A percentile compares a stretch with the other conserved stretches of the same genome.
Evolutionary conservation across 2,329 filamentous ascomycete genomes (phyloP).

Genomic region (Fusarium cicatricum): DNA sequence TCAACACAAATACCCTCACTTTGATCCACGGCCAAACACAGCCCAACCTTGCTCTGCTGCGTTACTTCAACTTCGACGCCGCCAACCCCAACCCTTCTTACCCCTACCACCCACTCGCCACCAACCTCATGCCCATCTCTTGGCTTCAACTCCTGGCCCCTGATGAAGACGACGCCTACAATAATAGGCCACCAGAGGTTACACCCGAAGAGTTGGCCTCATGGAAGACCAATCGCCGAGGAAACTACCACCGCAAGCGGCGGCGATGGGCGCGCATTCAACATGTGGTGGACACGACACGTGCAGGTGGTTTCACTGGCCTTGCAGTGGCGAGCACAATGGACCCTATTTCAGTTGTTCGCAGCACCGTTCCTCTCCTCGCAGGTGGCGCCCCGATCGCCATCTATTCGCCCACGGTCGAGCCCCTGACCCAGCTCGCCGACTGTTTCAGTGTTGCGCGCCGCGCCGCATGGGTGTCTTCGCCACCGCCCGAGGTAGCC

Average conservation of each 20-base stretch:
- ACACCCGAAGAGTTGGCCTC: constrained; percentile 68
- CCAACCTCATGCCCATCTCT: constrained; percentile 82
- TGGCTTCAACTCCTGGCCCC: constrained; percentile 93
- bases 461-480: constrained; percentile 75
- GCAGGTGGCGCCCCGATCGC: constrained; percentile 84
- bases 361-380: constrained; percentile 79
- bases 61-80: constrained; percentile 87
- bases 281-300: constrained; percentile 76
- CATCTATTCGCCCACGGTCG: constrained; percentile 83
- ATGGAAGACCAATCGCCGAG: constrained; percentile 84
- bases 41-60: constrained; percentile 85
- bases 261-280: constrained; percentile 79
- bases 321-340: constrained; percentile 84
- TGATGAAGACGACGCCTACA: constrained; percentile 76
- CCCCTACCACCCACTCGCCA: constrained; percentile 79
- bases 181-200: constrained; percentile 67
- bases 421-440: constrained; percentile 78
- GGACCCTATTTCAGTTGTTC: constrained; percentile 80
- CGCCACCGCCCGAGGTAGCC: constrained; percentile 56
- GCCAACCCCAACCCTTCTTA: constrained; percentile 65
- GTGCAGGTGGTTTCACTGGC: constrained; percentile 81
- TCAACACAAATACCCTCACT: constrained; percentile 78
- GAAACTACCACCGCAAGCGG: constrained; percentile 88
- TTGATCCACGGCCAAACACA: constrained; percentile 83
- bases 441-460: constrained; percentile 87